A percentile compares a stretch with the other conserved stretches of the same genome.
Conservation (phyloP, 2,329 filamentous ascomycete species). For the Fonsecaea pedrosoi region DNA sequence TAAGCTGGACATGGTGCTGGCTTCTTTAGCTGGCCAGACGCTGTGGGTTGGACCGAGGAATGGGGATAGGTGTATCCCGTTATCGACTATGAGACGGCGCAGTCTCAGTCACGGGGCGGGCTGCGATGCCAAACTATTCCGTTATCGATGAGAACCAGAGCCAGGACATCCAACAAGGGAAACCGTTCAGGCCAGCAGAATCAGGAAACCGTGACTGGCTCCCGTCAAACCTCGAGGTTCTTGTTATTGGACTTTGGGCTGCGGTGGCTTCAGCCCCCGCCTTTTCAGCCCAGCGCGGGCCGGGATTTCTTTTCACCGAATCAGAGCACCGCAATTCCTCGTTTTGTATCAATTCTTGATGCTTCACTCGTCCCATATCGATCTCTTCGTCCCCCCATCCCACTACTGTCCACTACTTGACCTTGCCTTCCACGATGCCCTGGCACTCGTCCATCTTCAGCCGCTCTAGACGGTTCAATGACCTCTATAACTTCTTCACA, state of each 20-base stretch:
- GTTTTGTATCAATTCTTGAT: slow-evolving; percentile 5
- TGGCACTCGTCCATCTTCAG: slow-evolving; percentile 4
- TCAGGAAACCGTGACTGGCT: background rate
- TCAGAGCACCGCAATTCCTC: background rate
- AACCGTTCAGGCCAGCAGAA: slow-evolving; percentile 12
- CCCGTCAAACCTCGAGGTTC: background rate
- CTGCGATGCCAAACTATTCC: background rate
- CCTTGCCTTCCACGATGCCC: background rate
- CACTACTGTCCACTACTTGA: background rate
- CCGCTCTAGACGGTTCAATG: slow-evolving; percentile 4
- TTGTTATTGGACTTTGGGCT: slow-evolving; percentile 12
- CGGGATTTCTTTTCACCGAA: slow-evolving; percentile 23
- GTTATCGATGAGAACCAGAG: background rate
- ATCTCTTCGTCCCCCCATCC: background rate
- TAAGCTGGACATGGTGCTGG: slow-evolving; percentile 50
- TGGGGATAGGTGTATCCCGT: background rate
- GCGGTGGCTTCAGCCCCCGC: slow-evolving; percentile 12
- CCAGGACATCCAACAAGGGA: background rate
- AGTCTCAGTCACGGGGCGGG: background rate
- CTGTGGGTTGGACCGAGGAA: background rate
- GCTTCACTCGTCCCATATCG: background rate
- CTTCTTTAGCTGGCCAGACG: slow-evolving; percentile 3
- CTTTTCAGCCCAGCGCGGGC: slow-evolving; percentile 9
- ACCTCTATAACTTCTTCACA: background rate
- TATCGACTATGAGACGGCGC: background rate